Evolutionary conservation across 495 filamentous ascomycete genomes (phyloP).

Genomic region (Glutinoglossum americanum): DNA sequence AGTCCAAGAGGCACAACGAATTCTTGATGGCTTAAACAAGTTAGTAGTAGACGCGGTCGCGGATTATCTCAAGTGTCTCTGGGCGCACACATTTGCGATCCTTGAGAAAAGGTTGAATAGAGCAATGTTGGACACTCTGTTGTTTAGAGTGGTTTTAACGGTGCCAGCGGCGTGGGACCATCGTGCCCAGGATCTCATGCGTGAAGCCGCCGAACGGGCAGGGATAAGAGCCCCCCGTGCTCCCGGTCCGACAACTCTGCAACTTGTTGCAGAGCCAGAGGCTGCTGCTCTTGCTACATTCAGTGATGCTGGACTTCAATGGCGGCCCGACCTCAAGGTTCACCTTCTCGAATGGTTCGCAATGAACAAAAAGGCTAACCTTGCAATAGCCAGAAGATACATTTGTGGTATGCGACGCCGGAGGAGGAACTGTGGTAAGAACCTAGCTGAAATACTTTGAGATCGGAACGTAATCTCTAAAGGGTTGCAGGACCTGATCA

Average conservation of each 20-base stretch:
- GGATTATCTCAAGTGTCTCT: constrained; percentile 7
- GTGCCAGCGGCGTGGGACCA: constrained; percentile 9
- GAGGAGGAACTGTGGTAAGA: constrained; percentile 10
- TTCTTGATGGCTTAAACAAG: constrained; percentile 1
- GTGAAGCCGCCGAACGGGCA: constrained; percentile 5
- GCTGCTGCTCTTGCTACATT: constrained; percentile 8
- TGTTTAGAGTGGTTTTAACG: constrained; percentile 7
- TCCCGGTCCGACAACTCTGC: constrained; percentile 5
- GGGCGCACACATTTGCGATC: constrained; percentile 4
- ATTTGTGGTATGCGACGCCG: constrained; percentile 7
- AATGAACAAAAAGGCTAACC: background rate
- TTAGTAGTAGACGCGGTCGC: constrained; percentile 4
- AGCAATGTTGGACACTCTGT: background rate
- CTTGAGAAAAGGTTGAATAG: background rate
- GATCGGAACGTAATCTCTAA: background rate
- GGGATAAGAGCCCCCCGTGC: constrained; percentile 4
- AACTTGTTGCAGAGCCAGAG: constrained; percentile 8
- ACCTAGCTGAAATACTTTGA: background rate
- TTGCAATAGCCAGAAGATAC: background rate
- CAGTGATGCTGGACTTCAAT: background rate
- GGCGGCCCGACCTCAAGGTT: background rate
- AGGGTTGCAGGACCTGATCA: constrained; percentile 3
- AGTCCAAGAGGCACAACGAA: background rate
- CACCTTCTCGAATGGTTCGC: background rate
- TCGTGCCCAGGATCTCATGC: constrained; percentile 3